Base-by-base conservation (phyloP, 768 basidiomycete genomes). In the Boletus fagicola region DNA sequence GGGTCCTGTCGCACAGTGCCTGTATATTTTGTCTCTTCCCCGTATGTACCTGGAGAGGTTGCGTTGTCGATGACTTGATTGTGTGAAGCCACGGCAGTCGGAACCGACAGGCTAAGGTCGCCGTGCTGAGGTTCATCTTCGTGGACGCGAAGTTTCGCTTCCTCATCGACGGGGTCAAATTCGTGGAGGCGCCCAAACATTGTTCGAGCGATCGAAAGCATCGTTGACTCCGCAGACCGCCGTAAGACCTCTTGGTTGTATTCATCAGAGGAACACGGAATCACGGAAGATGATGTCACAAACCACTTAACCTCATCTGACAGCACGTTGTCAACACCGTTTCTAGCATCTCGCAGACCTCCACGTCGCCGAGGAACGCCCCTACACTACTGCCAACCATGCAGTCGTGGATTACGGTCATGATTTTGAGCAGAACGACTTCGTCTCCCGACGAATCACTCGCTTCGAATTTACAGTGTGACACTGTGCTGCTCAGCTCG, bases 371-470 rank as follows among this genome's bases (percentile, higher is more conserved):
- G 36, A 98, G 80, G 11, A 79, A 77, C n/a, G 74, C 70, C 1
- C 91, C 88, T 30, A 92, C 84, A 55, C 73, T 75, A 56, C 69
- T 73, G 51, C 85, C 80, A 61, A 87, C 87, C 61, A 97, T 78
- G 65, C 90, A 88, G 61, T 90, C 85, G 59, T 92, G 85, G 51
- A 96, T 94, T 18, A 98, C 87, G 9, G 87, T 82, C 79, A 98
- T 84, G 57, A 98, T 94, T 71, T 87, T 91, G 61, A 96, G 80
- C 8, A 98, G 78, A 10, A 98, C 95, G 9, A 97, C 90, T 72
- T 99, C 97, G 73, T 99, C 97, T 6, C 93, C 91, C n/a, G 94
- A 93, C 2, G 92, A 92, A 69, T 98, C 94, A 66, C 92, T 96
- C 5, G 92, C 92, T 74, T 98, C 96, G 68, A 99, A 99, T 75